Evolutionary conservation across 1,284 basidiomycete species (phyloP).

Genomic region (Dichomitus squalens): DNA sequence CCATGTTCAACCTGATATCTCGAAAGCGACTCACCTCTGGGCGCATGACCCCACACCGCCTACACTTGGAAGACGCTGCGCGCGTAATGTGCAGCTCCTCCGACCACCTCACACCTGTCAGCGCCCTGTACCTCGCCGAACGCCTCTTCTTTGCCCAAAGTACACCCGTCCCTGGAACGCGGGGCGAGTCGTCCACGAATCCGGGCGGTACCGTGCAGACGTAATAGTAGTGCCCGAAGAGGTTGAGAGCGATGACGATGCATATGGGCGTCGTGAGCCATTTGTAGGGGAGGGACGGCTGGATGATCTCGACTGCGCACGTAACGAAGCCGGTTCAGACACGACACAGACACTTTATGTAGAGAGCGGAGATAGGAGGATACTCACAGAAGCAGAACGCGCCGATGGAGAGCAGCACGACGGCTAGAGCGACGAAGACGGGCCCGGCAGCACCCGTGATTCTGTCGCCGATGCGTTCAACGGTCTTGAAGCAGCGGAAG

Average conservation of each 20-base stretch:
- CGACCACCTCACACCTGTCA: constrained; percentile 44
- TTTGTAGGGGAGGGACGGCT: constrained; percentile 53
- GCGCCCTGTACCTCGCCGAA: constrained; percentile 24
- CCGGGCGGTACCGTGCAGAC: constrained; percentile 81
- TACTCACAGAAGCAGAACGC: constrained; percentile 77
- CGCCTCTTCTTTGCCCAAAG: constrained; percentile 55
- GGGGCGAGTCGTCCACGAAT: constrained; percentile 58
- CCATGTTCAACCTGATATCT: neutral
- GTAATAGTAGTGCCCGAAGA: constrained; percentile 84
- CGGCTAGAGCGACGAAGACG: constrained; percentile 81
- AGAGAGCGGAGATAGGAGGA: neutral
- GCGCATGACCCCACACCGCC: constrained; percentile 69
- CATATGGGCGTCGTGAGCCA: constrained; percentile 68
- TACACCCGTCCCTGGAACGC: constrained; percentile 40
- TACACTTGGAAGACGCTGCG: constrained; percentile 62
- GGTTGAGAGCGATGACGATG: constrained; percentile 74
- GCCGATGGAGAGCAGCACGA: constrained; percentile 70
- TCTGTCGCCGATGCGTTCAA: constrained; percentile 79
- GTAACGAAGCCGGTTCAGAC: neutral
- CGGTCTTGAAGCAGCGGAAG: constrained; percentile 83
- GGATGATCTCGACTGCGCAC: constrained; percentile 71
- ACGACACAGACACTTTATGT: neutral
- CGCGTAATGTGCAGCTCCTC: constrained; percentile 50
- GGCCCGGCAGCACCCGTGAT: constrained; percentile 91
- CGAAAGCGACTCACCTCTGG: constrained; percentile 70